Conservation (phyloP, 2,329 filamentous ascomycete species). For the Ophiostoma perfectum region DNA sequence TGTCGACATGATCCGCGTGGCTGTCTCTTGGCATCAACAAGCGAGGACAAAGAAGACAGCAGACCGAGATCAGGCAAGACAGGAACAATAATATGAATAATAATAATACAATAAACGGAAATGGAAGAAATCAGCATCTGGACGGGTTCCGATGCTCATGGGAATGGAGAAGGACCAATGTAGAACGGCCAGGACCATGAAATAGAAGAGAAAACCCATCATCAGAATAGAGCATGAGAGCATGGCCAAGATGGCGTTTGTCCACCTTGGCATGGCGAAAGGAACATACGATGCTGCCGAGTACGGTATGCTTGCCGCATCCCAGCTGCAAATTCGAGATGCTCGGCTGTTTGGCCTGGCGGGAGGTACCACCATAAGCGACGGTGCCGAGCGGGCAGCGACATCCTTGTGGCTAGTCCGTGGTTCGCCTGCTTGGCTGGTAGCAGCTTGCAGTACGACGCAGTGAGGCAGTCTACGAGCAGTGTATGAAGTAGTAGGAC, state of each 20-base stretch:
- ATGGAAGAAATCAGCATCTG: too few relatives aligned
- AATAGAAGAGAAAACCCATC: too few relatives aligned
- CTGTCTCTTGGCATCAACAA: neutral
- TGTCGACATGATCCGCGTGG: neutral
- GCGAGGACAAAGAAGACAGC: neutral
- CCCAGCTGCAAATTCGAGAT: neutral
- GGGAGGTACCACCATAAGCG: neutral
- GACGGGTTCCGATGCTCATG: too few relatives aligned
- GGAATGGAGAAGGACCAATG: too few relatives aligned
- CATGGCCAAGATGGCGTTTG: neutral
- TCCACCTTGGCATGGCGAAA: conserved; percentile 3
- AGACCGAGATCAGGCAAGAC: neutral
- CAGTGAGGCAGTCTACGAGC: too few relatives aligned
- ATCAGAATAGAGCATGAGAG: neutral
- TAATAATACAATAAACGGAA: neutral
- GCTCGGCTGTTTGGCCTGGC: neutral
- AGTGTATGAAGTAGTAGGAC: too few relatives aligned
- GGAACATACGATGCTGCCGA: conserved; percentile 4
- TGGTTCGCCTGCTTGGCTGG: neutral
- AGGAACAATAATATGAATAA: too few relatives aligned
- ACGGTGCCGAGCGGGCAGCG: neutral
- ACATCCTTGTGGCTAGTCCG: neutral
- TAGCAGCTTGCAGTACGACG: neutral
- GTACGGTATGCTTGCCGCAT: neutral
- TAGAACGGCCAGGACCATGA: too few relatives aligned